Percentiles rank a stretch among this genome's conserved stretches.
Conservation (phyloP, 2,329 filamentous ascomycete genomes). For the Lachnellula subtilissima region DNA sequence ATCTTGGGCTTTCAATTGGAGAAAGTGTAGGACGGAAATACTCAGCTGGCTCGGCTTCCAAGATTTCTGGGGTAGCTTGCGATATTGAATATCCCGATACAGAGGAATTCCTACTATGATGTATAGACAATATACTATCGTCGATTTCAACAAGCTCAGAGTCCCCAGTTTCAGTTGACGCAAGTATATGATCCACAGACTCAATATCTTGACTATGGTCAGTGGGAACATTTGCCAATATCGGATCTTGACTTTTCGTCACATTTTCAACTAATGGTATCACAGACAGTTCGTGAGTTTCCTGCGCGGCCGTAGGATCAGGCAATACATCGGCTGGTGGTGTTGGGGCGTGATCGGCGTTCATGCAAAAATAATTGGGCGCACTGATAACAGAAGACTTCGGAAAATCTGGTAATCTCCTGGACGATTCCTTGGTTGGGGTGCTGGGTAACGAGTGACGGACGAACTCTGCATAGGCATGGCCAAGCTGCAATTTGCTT, state of each 20-base stretch:
- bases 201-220: background rate
- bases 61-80: conserved; percentile 15
- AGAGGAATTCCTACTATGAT: conserved; percentile 12
- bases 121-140: background rate
- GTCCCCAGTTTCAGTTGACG: background rate
- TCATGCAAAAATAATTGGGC: background rate
- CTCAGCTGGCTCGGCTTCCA: conserved; percentile 16
- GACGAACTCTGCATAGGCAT: background rate
- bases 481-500: background rate
- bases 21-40: conserved; percentile 16
- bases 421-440: background rate
- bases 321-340: background rate
- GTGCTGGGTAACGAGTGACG: background rate
- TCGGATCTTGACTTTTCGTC: too few relatives aligned
- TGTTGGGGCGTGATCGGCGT: background rate
- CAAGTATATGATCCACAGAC: background rate
- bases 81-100: conserved; percentile 12
- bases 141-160: background rate
- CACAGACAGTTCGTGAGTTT: too few relatives aligned
- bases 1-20: conserved; percentile 5
- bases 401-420: background rate
- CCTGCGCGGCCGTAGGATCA: background rate
- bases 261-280: too few relatives aligned
- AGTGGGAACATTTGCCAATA: background rate
- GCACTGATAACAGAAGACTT: background rate